Evolutionary conservation across 257 asterid species (phyloP).

Genomic region (Voacanga thouarsii): DNA sequence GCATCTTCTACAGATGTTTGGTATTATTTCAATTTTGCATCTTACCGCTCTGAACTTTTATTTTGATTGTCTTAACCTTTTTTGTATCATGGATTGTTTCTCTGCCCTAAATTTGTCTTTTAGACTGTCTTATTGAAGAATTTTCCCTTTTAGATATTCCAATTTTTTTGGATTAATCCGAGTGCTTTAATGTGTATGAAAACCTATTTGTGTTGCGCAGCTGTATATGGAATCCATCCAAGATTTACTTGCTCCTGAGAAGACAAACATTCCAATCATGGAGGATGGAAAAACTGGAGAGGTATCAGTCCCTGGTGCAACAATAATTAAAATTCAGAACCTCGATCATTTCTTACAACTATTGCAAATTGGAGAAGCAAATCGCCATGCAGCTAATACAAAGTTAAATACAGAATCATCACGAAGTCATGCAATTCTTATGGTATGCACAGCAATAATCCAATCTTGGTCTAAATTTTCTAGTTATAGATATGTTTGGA

Average conservation of each 20-base stretch:
- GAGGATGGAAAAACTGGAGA: constrained; percentile 91
- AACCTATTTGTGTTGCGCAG: constrained; percentile 25
- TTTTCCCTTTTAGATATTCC: not conserved
- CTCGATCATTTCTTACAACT: constrained; percentile 67
- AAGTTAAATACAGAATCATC: constrained; percentile 88
- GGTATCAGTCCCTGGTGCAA: constrained; percentile 73
- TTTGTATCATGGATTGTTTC: not conserved
- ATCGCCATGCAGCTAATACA: constrained; percentile 92
- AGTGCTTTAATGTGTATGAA: not conserved
- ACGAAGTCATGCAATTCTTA: constrained; percentile 91
- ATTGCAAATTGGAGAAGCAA: constrained; percentile 73
- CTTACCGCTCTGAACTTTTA: not conserved
- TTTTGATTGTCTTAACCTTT: not conserved
- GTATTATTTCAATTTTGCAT: not conserved
- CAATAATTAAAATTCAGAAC: constrained; percentile 58
- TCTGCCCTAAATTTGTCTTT: not conserved
- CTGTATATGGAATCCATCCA: constrained; percentile 86
- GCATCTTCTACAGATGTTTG: not conserved
- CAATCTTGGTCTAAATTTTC: not conserved
- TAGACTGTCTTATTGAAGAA: not conserved
- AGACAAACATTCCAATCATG: constrained; percentile 64
- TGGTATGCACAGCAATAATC: constrained; percentile 40
- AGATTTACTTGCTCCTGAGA: constrained; percentile 93
- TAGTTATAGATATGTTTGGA: not conserved
- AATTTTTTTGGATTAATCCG: not conserved